phyloP scores from a whole-genome alignment of 352 stramenopile species.

The Phytopythium mirpurense region DNA sequence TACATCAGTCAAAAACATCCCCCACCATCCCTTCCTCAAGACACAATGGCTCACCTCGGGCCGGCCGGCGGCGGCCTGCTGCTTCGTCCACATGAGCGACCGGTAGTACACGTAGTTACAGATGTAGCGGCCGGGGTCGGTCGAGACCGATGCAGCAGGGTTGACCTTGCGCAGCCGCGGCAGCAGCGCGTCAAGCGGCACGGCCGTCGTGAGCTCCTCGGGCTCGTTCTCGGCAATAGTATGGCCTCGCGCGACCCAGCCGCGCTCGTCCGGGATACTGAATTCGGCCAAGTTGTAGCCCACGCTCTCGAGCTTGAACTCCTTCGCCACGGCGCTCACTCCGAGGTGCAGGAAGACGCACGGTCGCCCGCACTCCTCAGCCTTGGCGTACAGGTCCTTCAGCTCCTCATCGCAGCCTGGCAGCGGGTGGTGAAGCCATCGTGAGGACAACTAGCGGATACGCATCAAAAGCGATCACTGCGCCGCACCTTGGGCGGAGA shows the following conservation, averaged over 20 bases:
- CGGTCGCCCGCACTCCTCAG: conserved; percentile 33
- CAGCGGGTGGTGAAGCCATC: background rate
- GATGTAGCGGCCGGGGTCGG: conserved; percentile 75
- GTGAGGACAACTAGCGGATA: background rate
- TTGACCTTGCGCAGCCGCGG: conserved; percentile 24
- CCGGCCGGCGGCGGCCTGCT: conserved; percentile 24
- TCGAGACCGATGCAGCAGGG: conserved; percentile 44
- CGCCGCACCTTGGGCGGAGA: conserved; percentile 44
- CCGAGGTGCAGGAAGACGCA: conserved; percentile 76
- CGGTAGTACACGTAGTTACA: conserved; percentile 86
- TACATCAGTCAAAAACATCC: background rate
- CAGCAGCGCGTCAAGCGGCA: conserved; percentile 61
- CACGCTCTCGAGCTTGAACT: conserved; percentile 56
- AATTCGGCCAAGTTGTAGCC: conserved; percentile 84
- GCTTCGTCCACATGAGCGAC: conserved; percentile 64
- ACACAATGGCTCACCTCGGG: conserved; percentile 27
- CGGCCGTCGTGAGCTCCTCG: conserved; percentile 34
- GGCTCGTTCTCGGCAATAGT: conserved; percentile 43
- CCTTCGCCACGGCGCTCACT: conserved; percentile 34
- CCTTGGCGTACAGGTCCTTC: conserved; percentile 17
- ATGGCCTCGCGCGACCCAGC: conserved; percentile 49
- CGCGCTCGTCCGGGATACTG: conserved; percentile 72
- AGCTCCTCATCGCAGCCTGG: conserved; percentile 26
- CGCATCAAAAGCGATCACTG: background rate
- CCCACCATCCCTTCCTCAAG: no score